Base-by-base conservation (phyloP, 2,329 filamentous ascomycete species). In the Thielaviopsis cerberus region DNA sequence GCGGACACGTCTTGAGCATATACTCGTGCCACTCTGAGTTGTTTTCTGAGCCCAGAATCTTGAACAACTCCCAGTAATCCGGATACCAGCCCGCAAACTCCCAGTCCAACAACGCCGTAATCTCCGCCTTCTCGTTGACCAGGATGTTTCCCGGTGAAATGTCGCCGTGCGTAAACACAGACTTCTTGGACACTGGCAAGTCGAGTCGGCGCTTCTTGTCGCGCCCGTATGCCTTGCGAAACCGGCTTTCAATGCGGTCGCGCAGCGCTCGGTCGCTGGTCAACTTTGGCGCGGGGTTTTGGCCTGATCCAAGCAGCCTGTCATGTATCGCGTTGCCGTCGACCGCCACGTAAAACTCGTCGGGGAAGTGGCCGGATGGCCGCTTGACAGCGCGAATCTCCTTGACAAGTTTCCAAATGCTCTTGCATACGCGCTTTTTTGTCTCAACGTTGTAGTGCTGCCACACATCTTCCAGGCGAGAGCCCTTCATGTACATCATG, bases 91-190 rank as follows among this genome's bases (percentile, higher is more conserved):
- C 67, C 13, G 67, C 62, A 53, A 66, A 64, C 23, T 62, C 78
- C 81, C 81, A 85, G 64, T 85, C 82, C 0, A 85, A 71, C 0
- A 84, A 60, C 1, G 80, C 82, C 0, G 64, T 70, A 7, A 83
- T 64, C 2, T 63, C 57, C 57, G 75, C 76, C 0, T 71, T 71
- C 1, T 66, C 58, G 56, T 67, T 63, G 17, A 70, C 63, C 17
- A 69, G 55, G 23, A 70, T 69, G 51, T 70, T 71, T 6, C 66
- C 62, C 1, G 65, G 62, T 51, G 68, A 69, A 5, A 70, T 63
- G 53, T 69, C 67, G 1, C 66, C 66, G 56, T 69, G 67, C 3
- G 68, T 68, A 26, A 70, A 70, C 6, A 67, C 61, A 17, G 67
- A 65, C 23, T 60, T 58, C 55, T 69, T 51, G 24, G 51, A 66